Evolutionary conservation across 805 yeast species (phyloP), one percentile per base, ranked within the genome.

Genomic region (Soucietia sequanensis): DNA sequence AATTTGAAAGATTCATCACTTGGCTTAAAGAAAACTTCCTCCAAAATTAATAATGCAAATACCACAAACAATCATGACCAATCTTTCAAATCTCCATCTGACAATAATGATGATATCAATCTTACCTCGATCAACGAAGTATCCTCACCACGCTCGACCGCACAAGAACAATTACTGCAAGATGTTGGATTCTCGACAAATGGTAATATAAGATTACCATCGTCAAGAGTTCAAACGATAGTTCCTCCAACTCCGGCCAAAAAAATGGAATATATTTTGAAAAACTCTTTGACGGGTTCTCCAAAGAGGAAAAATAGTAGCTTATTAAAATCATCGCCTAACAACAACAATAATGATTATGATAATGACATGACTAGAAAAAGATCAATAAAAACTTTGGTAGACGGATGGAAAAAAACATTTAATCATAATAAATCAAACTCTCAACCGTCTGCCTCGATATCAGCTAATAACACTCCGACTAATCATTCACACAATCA

Each of bases 241-340:
- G 57, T 78, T 5, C 88, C 90, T 2, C 76, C 81, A 3, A 81
- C 89, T 0, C 90, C 87, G 0, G 78, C 77, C 6, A 81, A 75
- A 50, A 80, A 76, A 42, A 72, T 80, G 71, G 81, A 76, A 23
- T 52, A 51, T 41, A 48, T 43, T 10, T 38, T 57, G 26, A 45
- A 40, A 34, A 44, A 39, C 10, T 34, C 44, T 12, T 37, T 43
- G 18, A 38, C 35, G 23, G 38, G 38, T 6, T 35, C 49, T 6
- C 39, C 46, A 5, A 34, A 33, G 7, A 30, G 23, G 23, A 22
- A 20, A 20, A 21, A 18, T 24, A 21, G 14, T 14, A 23, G 18
- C 10, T 11, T 10, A 12, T 22, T 19, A 21, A 11, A 18, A 6
- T 13, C n/a, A 26, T n/a, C 22, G 9, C 20, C 21, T 29, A 37